These are phyloP conservation scores for Lipomyces mesembrius DNA, from an alignment of 805 yeast genomes.

Conservation along the genomic window DNA sequence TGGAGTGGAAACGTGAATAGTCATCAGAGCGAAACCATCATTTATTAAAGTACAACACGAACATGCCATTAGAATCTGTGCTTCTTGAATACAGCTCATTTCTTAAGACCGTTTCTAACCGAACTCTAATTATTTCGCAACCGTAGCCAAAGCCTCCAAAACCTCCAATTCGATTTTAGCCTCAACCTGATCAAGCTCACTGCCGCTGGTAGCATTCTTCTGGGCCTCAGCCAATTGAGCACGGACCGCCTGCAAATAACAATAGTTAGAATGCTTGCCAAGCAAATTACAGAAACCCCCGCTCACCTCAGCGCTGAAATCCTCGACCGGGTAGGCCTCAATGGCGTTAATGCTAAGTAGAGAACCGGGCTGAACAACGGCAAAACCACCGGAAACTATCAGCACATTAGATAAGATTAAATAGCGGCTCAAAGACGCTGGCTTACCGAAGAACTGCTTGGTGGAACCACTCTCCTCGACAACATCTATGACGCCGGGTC, in stretches of 20 bases:
- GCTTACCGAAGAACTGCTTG: conserved; percentile 67
- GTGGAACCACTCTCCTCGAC: conserved; percentile 75
- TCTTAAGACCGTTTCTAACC: background rate
- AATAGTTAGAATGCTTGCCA: background rate
- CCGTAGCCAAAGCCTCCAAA: conserved; percentile 86
- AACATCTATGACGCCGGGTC: conserved; percentile 93
- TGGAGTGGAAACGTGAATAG: too few relatives aligned
- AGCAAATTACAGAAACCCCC: background rate
- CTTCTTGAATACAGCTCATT: background rate
- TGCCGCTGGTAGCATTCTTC: conserved; percentile 79
- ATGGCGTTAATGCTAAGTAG: conserved; percentile 87
- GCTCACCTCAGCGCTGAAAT: conserved; percentile 66
- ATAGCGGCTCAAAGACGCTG: too few relatives aligned
- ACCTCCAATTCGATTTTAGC: conserved; percentile 96
- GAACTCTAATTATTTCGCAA: conserved; percentile 63
- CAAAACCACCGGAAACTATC: conserved; percentile 89
- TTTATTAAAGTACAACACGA: background rate
- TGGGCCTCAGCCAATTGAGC: conserved; percentile 88
- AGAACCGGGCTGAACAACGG: conserved; percentile 94
- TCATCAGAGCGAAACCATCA: background rate
- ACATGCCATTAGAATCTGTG: background rate
- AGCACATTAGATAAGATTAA: background rate
- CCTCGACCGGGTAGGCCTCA: conserved; percentile 91
- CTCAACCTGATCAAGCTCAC: conserved; percentile 85
- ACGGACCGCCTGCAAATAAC: conserved; percentile 61